These are phyloP conservation scores for Fusarium liriodendri DNA, from an alignment of 2,329 filamentous ascomycete species.

Conservation along the genomic window DNA sequence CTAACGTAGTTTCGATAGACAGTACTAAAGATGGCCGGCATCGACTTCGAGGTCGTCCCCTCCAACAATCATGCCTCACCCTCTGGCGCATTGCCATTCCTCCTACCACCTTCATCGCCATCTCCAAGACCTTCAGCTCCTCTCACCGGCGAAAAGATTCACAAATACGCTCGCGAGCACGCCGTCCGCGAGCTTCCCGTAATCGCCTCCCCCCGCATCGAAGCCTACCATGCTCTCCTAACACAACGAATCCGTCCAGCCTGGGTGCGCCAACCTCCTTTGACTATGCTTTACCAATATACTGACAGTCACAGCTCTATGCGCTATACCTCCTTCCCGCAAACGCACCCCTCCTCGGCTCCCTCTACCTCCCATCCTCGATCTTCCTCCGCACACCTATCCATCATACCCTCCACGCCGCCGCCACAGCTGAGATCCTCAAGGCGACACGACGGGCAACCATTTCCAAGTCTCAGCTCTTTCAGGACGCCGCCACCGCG, in stretches of 20 bases:
- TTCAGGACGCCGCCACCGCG: slow-evolving; percentile 57
- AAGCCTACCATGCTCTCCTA: slow-evolving; percentile 83
- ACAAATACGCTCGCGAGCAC: slow-evolving; percentile 72
- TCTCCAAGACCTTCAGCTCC: slow-evolving; percentile 61
- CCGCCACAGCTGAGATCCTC: slow-evolving; percentile 80
- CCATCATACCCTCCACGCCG: slow-evolving; percentile 73
- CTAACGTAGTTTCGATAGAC: slow-evolving; percentile 63
- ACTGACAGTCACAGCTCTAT: slow-evolving; percentile 69
- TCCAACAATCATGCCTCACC: slow-evolving; percentile 96
- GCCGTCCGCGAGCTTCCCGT: slow-evolving; percentile 55
- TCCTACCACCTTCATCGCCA: slow-evolving; percentile 67
- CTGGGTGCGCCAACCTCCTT: slow-evolving; percentile 68
- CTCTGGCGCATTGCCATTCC: slow-evolving; percentile 86
- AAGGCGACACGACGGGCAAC: slow-evolving; percentile 63
- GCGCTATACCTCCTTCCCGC: slow-evolving; percentile 79
- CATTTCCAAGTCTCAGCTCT: slow-evolving; percentile 52
- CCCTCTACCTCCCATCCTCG: slow-evolving; percentile 78
- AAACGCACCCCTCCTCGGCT: slow-evolving; percentile 76
- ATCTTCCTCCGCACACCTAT: slow-evolving; percentile 72
- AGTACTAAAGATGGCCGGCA: slow-evolving; percentile 80
- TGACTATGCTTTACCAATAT: neutral
- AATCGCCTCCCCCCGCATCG: slow-evolving; percentile 66
- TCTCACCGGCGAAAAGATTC: slow-evolving; percentile 66
- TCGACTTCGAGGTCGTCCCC: slow-evolving; percentile 73
- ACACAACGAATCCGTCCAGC: slow-evolving; percentile 83